Percentiles rank a stretch among this genome's conserved stretches.
These are phyloP conservation scores for Vicia sativa DNA, from an alignment of 306 rosid species.

Conservation along the genomic window DNA sequence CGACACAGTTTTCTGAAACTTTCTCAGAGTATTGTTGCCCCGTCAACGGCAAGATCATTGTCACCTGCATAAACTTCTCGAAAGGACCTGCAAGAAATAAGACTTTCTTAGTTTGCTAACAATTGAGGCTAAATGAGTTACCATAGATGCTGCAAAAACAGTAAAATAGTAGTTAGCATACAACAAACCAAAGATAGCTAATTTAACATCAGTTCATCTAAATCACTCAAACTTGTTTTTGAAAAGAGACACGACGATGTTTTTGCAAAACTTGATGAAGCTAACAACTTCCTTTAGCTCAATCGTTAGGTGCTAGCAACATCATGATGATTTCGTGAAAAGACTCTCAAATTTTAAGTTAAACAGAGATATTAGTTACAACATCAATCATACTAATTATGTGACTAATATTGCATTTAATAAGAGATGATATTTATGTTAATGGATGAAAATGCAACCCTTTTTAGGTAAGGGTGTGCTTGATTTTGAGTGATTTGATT, in stretches of 20 bases:
- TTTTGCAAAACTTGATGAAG: background rate
- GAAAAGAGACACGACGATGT: background rate
- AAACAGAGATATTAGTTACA: too few species aligned
- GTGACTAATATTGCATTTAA: too few species aligned
- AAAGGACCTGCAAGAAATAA: constrained; percentile 40
- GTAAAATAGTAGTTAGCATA: background rate
- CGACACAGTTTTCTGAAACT: constrained; percentile 70
- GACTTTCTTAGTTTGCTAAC: background rate
- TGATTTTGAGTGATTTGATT: too few species aligned
- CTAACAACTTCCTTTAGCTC: background rate
- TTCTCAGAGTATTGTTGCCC: constrained; percentile 77
- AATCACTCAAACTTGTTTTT: background rate
- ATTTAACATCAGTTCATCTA: background rate
- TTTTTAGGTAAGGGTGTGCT: too few species aligned
- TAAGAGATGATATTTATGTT: background rate
- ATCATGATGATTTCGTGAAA: background rate
- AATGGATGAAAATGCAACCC: background rate
- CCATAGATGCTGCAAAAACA: too few species aligned
- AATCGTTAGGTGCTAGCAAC: background rate
- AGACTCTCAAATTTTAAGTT: background rate
- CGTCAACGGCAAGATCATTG: constrained; percentile 66
- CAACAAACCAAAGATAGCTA: background rate
- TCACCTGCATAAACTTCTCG: constrained; percentile 57
- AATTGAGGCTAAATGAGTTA: background rate
- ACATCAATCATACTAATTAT: too few species aligned